phyloP scores from a whole-genome alignment of 2,329 filamentous ascomycete species.

The Thelonectria discophora region DNA sequence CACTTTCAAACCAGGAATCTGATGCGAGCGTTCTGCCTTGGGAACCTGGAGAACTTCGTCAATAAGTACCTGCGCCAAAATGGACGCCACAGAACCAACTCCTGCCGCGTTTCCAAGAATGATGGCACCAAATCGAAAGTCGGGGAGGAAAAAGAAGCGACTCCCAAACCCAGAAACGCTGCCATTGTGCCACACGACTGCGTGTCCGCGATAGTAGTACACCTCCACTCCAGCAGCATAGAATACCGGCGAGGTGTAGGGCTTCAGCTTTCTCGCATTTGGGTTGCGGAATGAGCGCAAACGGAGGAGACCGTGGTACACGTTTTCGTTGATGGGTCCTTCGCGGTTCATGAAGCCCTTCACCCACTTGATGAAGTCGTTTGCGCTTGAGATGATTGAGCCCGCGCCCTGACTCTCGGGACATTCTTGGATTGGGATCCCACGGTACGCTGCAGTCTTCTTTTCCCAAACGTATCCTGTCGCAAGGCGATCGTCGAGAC shows the following conservation, averaged over 20 bases:
- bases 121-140: conserved; percentile 37
- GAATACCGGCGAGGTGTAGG: conserved; percentile 17
- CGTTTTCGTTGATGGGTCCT: conserved; percentile 34
- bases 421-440: conserved; percentile 20
- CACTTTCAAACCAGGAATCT: conserved; percentile 1
- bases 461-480: conserved; percentile 26
- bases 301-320: conserved; percentile 37
- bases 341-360: conserved; percentile 39
- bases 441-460: neutral
- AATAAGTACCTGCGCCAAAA: conserved; percentile 35
- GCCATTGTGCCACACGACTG: conserved; percentile 41
- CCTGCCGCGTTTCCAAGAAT: conserved; percentile 40
- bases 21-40: neutral
- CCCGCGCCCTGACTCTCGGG: conserved; percentile 45
- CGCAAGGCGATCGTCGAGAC: conserved; percentile 31
- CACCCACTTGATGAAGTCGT: conserved; percentile 44
- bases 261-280: conserved; percentile 12
- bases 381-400: conserved; percentile 41
- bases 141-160: conserved; percentile 42
- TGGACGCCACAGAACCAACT: conserved; percentile 22
- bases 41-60: conserved; percentile 27
- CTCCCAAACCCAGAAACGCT: conserved; percentile 38
- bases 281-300: conserved; percentile 32
- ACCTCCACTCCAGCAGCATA: conserved; percentile 41
- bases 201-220: conserved; percentile 32